phyloP scores from a whole-genome alignment of 192 early-diverging fungal genomes.

The Spinellus fusiger region DNA sequence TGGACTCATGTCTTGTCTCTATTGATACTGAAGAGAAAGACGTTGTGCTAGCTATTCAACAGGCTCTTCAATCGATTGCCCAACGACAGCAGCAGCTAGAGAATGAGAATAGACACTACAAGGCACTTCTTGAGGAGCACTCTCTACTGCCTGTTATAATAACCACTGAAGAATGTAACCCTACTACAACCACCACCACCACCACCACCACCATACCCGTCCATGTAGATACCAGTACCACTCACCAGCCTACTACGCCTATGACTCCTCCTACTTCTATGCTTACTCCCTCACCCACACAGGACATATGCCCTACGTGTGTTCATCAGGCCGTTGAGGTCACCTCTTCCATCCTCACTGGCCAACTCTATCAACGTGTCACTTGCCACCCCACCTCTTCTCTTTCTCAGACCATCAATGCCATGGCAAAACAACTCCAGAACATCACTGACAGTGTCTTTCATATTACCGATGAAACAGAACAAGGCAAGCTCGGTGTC shows the following conservation, averaged over 20 bases:
- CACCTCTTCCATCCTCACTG: slow-evolving; percentile 37
- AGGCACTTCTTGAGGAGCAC: slow-evolving; percentile 16
- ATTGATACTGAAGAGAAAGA: slow-evolving; percentile 4
- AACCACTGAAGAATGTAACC: too few species aligned
- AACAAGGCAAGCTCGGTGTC: slow-evolving; percentile 68
- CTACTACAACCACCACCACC: slow-evolving; percentile 12
- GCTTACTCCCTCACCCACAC: not conserved
- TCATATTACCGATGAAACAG: slow-evolving; percentile 61
- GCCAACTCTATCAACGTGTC: slow-evolving; percentile 39
- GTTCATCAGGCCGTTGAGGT: slow-evolving; percentile 39
- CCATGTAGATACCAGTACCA: not conserved
- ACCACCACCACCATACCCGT: not conserved
- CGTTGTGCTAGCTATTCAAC: not conserved
- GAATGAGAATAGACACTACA: slow-evolving; percentile 17
- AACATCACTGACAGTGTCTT: slow-evolving; percentile 52
- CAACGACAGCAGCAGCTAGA: slow-evolving; percentile 13
- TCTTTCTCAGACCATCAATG: slow-evolving; percentile 46
- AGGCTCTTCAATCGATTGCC: slow-evolving; percentile 10
- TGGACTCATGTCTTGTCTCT: slow-evolving; percentile 15
- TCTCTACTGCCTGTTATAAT: too few species aligned
- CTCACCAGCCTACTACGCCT: not conserved
- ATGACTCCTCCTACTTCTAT: too few species aligned
- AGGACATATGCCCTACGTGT: slow-evolving; percentile 32
- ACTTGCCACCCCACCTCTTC: slow-evolving; percentile 27
- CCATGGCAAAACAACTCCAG: slow-evolving; percentile 58